A percentile compares a stretch with the other conserved stretches of the same genome.
phyloP scores from a whole-genome alignment of 306 rosid species.

The Vigna unguiculata region DNA sequence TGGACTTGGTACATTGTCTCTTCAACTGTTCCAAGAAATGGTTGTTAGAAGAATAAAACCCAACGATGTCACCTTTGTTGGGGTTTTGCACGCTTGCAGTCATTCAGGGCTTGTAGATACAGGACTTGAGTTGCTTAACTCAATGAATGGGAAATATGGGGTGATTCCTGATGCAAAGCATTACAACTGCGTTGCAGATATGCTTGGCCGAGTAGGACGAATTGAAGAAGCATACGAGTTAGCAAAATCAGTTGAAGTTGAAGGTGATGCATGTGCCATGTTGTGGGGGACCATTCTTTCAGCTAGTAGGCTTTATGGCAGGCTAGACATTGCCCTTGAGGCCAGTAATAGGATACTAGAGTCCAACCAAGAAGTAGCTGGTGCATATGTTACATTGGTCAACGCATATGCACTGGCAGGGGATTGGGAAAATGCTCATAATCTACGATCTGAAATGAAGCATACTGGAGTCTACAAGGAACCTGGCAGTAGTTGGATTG shows the following conservation, averaged over 20 bases:
- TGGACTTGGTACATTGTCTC: conserved; percentile 75
- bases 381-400: conserved; percentile 76
- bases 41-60: conserved; percentile 64
- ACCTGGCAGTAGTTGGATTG: conserved; percentile 92
- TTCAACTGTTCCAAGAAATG: conserved; percentile 78
- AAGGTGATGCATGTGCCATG: conserved; percentile 52
- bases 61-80: conserved; percentile 77
- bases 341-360: conserved; percentile 70
- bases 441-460: conserved; percentile 70
- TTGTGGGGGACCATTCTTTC: conserved; percentile 89
- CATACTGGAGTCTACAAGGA: conserved; percentile 65
- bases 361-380: conserved; percentile 69
- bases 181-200: conserved; percentile 75
- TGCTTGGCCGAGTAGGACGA: conserved; percentile 80
- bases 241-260: conserved; percentile 68
- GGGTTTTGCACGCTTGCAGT: conserved; percentile 87
- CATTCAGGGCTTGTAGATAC: conserved; percentile 83
- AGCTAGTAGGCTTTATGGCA: conserved; percentile 86
- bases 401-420: conserved; percentile 76
- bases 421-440: conserved; percentile 75
- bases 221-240: conserved; percentile 67
- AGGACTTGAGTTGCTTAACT: conserved; percentile 66
- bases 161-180: conserved; percentile 72
- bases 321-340: conserved; percentile 77
- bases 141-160: conserved; percentile 70